Evolutionary conservation across 768 basidiomycete species (phyloP), one percentile per base, ranked within the genome.

Genomic region (Hypholoma fasciculare): DNA sequence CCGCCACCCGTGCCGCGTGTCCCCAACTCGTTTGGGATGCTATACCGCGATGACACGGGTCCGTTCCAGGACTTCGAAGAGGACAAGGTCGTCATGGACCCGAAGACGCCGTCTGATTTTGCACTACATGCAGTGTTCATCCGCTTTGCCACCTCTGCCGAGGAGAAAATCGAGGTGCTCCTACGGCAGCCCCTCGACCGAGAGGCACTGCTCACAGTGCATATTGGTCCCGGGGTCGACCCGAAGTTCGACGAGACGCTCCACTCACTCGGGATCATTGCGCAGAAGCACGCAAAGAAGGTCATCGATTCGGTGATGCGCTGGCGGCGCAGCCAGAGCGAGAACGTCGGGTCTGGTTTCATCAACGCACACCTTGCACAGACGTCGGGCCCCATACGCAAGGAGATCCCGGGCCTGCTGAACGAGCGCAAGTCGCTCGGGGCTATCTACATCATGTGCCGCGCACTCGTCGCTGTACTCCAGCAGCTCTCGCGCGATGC

Each of bases 41-140:
- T 74, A 16, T 66, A 63, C 61, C 73, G 80, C 27, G 82, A 82
- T 55, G 87, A 86, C 46, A 82, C 83, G 1, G 80, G 83, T 2
- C 74, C 76, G 1, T 65, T 69, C 16, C 65, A 76, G 3, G 85
- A 86, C 13, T 80, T 85, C 27, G 83, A 86, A 44, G 90, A 89
- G 12, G 89, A 90, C 63, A 85, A 85, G 65, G 78, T 88, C 48
- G 74, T 82, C 19, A 80, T 83, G 65, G 88, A 90, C 49, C 89
- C 89, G 0, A 90, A 86, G 67, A 92, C 89, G 11, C 93, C 94
- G 1, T 87, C 89, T 0, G 94, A 96, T 65, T 95, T 90, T 64
- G 94, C 94, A 1, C 74, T 96, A 12, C 91, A 93, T 67, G 91
- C 92, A 0, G 82, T 96, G 6, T 94, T 96, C 69, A 90, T 92